Percentiles rank a stretch among this genome's conserved stretches.
These are phyloP conservation scores for Cytospora piceae DNA, from an alignment of 2,329 filamentous ascomycete genomes.

Conservation along the genomic window DNA sequence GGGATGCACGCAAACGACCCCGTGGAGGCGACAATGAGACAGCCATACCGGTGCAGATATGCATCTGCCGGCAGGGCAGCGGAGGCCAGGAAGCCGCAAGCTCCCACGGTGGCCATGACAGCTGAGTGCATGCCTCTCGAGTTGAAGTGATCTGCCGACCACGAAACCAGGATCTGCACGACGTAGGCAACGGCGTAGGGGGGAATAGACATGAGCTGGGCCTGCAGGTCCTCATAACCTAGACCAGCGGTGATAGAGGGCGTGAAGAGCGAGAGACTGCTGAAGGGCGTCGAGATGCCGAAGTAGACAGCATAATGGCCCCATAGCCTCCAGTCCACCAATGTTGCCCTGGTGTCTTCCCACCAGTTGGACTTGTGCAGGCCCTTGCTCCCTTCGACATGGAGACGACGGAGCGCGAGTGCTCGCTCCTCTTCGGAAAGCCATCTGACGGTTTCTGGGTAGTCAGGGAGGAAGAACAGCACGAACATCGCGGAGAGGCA, in stretches of 20 bases:
- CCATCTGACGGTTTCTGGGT: slow-evolving; percentile 66
- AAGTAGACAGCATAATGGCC: slow-evolving; percentile 57
- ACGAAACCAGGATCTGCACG: slow-evolving; percentile 50
- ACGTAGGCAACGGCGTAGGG: slow-evolving; percentile 62
- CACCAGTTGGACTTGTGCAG: slow-evolving; percentile 64
- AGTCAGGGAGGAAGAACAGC: slow-evolving; percentile 66
- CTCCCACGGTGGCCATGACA: slow-evolving; percentile 48
- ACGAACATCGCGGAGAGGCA: slow-evolving; percentile 58
- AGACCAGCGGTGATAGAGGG: slow-evolving; percentile 58
- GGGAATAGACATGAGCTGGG: slow-evolving; percentile 70
- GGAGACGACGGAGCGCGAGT: slow-evolving; percentile 50
- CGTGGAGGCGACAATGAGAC: slow-evolving; percentile 67
- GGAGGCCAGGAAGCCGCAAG: slow-evolving; percentile 60
- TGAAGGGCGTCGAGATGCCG: slow-evolving; percentile 42
- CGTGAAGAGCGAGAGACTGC: slow-evolving; percentile 50
- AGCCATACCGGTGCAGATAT: slow-evolving; percentile 67
- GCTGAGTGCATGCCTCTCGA: slow-evolving; percentile 53
- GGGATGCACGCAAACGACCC: slow-evolving; percentile 72
- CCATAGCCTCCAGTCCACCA: slow-evolving; percentile 68
- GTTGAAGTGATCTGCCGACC: slow-evolving; percentile 66
- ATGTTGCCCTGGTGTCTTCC: slow-evolving; percentile 68
- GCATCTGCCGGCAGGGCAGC: slow-evolving; percentile 64
- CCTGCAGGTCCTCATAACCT: slow-evolving; percentile 45
- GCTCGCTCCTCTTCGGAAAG: slow-evolving; percentile 62
- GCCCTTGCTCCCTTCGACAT: slow-evolving; percentile 54